Percentiles rank a stretch among this genome's conserved stretches.
Evolutionary conservation across 169 alveolate species (phyloP).

Genomic region (Plasmodium fragile): DNA sequence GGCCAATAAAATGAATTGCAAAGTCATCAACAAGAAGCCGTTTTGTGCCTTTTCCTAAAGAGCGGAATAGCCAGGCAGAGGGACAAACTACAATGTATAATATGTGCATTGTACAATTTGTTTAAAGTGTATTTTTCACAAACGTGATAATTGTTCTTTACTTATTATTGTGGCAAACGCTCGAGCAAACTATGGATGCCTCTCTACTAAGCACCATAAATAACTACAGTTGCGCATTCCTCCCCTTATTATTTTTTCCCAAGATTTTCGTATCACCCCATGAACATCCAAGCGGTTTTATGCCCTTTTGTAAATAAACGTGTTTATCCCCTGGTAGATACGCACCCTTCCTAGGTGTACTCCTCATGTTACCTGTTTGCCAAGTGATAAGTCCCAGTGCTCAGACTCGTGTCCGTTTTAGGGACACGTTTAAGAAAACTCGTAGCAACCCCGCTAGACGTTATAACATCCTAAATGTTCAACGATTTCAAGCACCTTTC

Average conservation of each 20-base stretch:
- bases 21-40: conserved; percentile 43
- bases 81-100: neutral
- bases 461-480: neutral
- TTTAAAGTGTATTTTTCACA: neutral
- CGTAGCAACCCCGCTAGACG: neutral
- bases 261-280: neutral
- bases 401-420: neutral
- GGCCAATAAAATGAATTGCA: conserved; percentile 42
- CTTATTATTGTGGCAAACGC: neutral
- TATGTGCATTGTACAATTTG: neutral
- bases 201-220: neutral
- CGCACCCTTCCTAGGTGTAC: neutral
- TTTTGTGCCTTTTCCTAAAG: conserved; percentile 28
- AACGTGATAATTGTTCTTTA: neutral
- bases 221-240: neutral
- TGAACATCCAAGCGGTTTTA: neutral
- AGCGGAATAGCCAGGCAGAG: neutral
- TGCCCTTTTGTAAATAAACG: neutral
- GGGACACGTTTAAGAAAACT: neutral
- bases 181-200: neutral
- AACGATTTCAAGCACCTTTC: neutral
- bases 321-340: neutral
- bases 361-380: neutral
- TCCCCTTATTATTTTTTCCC: neutral
- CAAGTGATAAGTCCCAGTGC: neutral